Evolutionary conservation across 305 asterid species (phyloP).

Genomic region (Stenogyne calaminthoides): DNA sequence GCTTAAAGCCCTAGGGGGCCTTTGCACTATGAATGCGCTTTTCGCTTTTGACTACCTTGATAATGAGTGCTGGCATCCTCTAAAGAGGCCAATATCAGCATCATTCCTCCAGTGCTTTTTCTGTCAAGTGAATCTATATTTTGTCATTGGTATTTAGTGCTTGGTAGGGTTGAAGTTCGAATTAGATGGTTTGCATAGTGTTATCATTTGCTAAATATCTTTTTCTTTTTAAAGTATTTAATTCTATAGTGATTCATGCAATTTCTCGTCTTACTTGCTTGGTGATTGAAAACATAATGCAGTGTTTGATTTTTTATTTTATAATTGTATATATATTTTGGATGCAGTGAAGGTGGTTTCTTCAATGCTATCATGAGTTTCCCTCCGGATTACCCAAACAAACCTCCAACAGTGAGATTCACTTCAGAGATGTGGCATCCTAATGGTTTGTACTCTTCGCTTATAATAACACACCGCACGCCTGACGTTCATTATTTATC

Average conservation of each 20-base stretch:
- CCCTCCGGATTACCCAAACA: constrained; percentile 90
- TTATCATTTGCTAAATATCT: neutral
- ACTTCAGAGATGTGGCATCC: constrained; percentile 99
- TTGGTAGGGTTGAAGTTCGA: neutral
- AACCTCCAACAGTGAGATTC: constrained; percentile 96
- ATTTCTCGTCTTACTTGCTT: constrained; percentile 3
- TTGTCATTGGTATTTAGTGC: neutral
- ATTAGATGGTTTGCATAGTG: neutral
- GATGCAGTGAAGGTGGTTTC: constrained; percentile 97
- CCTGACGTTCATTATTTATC: constrained; percentile 4
- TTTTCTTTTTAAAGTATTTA: neutral
- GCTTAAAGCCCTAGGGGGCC: too few relatives aligned
- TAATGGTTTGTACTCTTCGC: constrained; percentile 64
- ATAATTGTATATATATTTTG: constrained; percentile 34
- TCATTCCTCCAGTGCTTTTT: neutral
- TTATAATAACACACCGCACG: neutral
- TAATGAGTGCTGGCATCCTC: neutral
- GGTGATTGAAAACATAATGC: constrained; percentile 9
- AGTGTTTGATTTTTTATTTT: constrained; percentile 19
- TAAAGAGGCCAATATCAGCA: neutral
- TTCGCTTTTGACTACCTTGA: neutral
- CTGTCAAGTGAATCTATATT: neutral
- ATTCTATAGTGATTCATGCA: neutral
- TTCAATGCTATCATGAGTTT: constrained; percentile 97
- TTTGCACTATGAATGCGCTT: too few relatives aligned